phyloP scores from a whole-genome alignment of 2,329 filamentous ascomycete genomes.

The Aureobasidium pullulans region DNA sequence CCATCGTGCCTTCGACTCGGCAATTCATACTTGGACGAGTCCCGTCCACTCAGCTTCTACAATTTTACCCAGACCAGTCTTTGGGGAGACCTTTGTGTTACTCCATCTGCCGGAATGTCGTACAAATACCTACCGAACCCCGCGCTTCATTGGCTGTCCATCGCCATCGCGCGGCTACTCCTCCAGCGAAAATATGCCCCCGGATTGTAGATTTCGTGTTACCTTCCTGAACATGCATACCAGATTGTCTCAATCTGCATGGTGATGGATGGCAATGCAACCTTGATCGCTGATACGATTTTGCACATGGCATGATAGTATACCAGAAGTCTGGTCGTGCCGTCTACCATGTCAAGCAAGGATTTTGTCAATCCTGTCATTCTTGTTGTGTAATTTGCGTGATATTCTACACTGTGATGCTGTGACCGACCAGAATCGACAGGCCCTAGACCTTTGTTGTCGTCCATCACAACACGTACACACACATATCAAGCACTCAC shows the following conservation, averaged over 20 bases:
- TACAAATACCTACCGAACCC: neutral
- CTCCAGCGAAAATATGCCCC: neutral
- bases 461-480: neutral
- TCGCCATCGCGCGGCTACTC: neutral
- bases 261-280: neutral
- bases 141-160: neutral
- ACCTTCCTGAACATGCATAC: neutral
- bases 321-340: neutral
- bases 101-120: constrained; percentile 5
- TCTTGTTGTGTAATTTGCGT: neutral
- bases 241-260: neutral
- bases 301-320: neutral
- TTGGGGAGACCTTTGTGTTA: neutral
- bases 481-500: too few species aligned
- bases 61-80: neutral
- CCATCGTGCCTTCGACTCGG: constrained; percentile 2
- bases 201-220: neutral
- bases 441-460: neutral
- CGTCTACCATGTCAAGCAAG: neutral
- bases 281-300: neutral
- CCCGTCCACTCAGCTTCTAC: neutral
- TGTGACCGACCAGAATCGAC: neutral
- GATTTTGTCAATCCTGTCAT: neutral
- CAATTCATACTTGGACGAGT: neutral
- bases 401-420: neutral